These are phyloP conservation scores for Tetrahymena thermophila DNA, from an alignment of 73 alveolate species.

Conservation along the genomic window DNA sequence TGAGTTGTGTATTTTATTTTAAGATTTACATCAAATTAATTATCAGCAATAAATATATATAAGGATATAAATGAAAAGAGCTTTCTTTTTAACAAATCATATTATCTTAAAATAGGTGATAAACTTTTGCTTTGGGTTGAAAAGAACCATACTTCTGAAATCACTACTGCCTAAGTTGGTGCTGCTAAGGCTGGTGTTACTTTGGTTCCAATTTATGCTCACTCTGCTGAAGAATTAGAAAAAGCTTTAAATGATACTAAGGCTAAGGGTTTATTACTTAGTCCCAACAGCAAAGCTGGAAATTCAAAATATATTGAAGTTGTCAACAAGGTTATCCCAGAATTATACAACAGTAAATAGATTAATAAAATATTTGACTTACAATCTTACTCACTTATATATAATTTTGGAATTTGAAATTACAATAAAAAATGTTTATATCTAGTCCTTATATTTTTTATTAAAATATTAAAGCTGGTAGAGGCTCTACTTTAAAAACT, in stretches of 20 bases:
- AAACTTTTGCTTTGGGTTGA: slow-evolving; percentile 31
- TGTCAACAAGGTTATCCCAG: slow-evolving; percentile 13
- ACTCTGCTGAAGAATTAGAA: slow-evolving; percentile 22
- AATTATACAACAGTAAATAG: slow-evolving; percentile 8
- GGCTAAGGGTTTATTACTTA: slow-evolving; percentile 33
- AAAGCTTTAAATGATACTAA: slow-evolving; percentile 21
- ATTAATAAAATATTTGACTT: too few species aligned
- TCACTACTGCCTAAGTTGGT: slow-evolving; percentile 34
- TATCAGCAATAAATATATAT: background rate
- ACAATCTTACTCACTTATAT: too few species aligned
- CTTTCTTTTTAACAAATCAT: background rate
- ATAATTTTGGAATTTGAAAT: too few species aligned
- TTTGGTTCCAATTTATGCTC: slow-evolving; percentile 22
- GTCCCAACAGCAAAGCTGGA: slow-evolving; percentile 27
- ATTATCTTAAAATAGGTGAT: slow-evolving; percentile 16
- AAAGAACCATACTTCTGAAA: slow-evolving; percentile 27
- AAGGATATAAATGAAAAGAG: background rate
- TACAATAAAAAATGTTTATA: too few species aligned
- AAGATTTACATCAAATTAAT: background rate
- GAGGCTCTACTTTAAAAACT: slow-evolving; percentile 12
- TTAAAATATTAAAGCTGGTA: background rate
- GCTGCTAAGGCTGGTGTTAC: slow-evolving; percentile 49
- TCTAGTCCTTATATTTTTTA: background rate
- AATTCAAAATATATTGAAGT: slow-evolving; percentile 19
- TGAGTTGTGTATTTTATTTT: background rate